These are phyloP conservation scores for Annulohypoxylon maeteangense DNA, from an alignment of 495 filamentous ascomycete species.

Conservation along the genomic window DNA sequence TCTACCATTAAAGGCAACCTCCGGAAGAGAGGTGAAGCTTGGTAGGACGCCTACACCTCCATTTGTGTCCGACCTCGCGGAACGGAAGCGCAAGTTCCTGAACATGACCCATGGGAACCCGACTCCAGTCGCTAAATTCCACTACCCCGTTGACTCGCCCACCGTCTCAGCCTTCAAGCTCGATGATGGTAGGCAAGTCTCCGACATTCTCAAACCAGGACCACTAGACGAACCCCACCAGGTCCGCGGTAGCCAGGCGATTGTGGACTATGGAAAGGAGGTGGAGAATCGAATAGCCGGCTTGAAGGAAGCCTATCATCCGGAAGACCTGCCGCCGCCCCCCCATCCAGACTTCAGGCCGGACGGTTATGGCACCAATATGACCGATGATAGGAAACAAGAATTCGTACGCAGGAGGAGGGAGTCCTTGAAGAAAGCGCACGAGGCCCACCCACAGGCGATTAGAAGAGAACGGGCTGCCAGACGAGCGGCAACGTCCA, in stretches of 20 bases:
- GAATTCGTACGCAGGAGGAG: neutral
- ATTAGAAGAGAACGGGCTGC: too few relatives aligned
- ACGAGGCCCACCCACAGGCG: neutral
- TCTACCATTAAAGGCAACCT: neutral
- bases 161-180: conserved; percentile 24
- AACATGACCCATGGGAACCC: neutral
- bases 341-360: neutral
- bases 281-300: neutral
- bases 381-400: neutral
- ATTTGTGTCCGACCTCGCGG: neutral
- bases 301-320: neutral
- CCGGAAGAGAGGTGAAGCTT: conserved; percentile 6
- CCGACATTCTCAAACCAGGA: conserved; percentile 6
- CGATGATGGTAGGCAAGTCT: neutral
- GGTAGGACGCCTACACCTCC: neutral
- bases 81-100: neutral
- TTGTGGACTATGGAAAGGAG: neutral
- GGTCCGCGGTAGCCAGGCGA: conserved; percentile 16
- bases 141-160: conserved; percentile 23
- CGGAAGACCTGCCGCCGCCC: neutral
- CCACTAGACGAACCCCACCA: neutral
- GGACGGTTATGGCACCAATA: neutral
- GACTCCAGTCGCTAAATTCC: conserved; percentile 8
- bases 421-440: neutral
- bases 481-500: too few relatives aligned